These are phyloP conservation scores for Stygiomarasmius scandens DNA, from an alignment of 1,284 basidiomycete genomes.

Conservation along the genomic window DNA sequence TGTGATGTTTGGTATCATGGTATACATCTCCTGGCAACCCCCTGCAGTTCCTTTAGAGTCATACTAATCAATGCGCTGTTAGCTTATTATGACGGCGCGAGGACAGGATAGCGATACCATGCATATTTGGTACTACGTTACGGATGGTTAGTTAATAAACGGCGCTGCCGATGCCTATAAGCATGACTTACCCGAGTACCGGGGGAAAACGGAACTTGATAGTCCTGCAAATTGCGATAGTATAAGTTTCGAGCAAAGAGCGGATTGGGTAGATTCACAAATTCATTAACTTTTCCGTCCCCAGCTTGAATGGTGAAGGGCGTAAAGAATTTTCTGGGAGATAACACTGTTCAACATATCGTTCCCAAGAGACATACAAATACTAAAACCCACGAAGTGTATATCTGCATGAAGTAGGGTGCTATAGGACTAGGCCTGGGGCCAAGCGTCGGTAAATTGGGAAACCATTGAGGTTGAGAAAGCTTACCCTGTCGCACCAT, in stretches of 20 bases:
- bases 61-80: constrained; percentile 30
- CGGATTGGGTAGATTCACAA: constrained; percentile 32
- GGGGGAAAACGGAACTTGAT: constrained; percentile 51
- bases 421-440: constrained; percentile 47
- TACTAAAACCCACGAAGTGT: constrained; percentile 45
- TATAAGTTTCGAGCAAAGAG: not conserved
- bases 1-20: constrained; percentile 39
- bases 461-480: constrained; percentile 8
- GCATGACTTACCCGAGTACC: constrained; percentile 46
- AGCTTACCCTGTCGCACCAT: constrained; percentile 37
- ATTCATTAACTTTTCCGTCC: constrained; percentile 28
- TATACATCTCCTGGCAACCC: constrained; percentile 49
- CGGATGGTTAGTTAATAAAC: too few species aligned
- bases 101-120: constrained; percentile 38
- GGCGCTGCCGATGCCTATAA: too few species aligned
- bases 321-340: constrained; percentile 38
- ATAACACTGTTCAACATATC: not conserved
- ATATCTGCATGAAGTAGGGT: constrained; percentile 52
- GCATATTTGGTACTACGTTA: constrained; percentile 51
- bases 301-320: constrained; percentile 50
- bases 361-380: too few species aligned
- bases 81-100: constrained; percentile 7
- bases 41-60: constrained; percentile 45
- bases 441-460: too few species aligned
- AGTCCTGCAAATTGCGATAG: constrained; percentile 36